These are phyloP conservation scores for Collybia mongolica DNA, from an alignment of 768 basidiomycete genomes.

Conservation along the genomic window DNA sequence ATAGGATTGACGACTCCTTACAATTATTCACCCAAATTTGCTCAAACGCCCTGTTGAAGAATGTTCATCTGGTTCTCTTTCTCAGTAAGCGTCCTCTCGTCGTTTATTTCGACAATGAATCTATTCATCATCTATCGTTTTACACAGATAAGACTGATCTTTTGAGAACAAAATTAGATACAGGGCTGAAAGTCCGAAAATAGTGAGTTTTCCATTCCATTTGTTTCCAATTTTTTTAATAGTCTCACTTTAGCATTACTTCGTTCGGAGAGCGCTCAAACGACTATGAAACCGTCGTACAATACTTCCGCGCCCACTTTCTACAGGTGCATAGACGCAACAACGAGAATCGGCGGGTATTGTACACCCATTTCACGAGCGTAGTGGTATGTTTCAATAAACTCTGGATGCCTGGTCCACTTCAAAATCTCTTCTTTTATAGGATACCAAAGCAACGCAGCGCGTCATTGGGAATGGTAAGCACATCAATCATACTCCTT, in stretches of 20 bases:
- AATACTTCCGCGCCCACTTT: conserved; percentile 89
- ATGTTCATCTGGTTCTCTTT: conserved; percentile 59
- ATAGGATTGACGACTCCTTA: conserved; percentile 86
- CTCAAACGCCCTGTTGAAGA: conserved; percentile 76
- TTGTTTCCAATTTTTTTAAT: neutral
- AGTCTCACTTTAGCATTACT: conserved; percentile 53
- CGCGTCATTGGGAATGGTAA: conserved; percentile 79
- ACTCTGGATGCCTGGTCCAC: conserved; percentile 1
- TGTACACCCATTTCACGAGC: conserved; percentile 81
- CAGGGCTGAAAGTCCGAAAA: conserved; percentile 70
- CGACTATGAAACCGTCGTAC: conserved; percentile 76
- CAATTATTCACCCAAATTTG: conserved; percentile 87
- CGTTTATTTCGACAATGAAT: neutral
- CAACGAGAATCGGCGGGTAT: conserved; percentile 75
- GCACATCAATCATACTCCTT: conserved; percentile 14
- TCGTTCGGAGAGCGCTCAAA: conserved; percentile 82
- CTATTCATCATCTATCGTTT: neutral
- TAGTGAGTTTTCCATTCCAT: conserved; percentile 50
- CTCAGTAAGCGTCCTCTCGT: conserved; percentile 40
- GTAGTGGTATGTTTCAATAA: conserved; percentile 55
- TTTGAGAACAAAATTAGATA: conserved; percentile 66
- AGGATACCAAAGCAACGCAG: conserved; percentile 86
- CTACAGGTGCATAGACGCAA: conserved; percentile 78
- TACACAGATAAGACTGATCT: conserved; percentile 75
- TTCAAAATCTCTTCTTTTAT: conserved; percentile 4